phyloP scores from a whole-genome alignment of 768 basidiomycete genomes.

The Kwoniella botswanensis region DNA sequence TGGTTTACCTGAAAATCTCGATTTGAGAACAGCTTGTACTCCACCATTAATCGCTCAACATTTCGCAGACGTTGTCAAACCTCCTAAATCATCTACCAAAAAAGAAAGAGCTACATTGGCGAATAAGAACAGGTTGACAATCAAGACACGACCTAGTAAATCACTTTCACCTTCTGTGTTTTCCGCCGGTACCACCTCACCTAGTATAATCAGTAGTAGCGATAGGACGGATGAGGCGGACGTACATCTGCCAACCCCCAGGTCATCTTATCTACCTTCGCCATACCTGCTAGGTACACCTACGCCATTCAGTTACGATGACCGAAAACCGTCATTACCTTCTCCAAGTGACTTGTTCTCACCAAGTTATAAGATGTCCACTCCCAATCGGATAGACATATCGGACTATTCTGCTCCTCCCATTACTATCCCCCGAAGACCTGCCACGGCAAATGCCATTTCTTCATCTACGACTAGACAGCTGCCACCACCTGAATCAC shows the following conservation, averaged over 20 bases:
- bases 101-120: background rate
- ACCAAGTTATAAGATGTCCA: background rate
- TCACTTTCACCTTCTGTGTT: slow-evolving; percentile 7
- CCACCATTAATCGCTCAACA: slow-evolving; percentile 8
- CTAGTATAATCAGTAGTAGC: background rate
- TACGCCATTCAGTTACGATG: background rate
- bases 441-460: background rate
- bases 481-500: slow-evolving; percentile 5
- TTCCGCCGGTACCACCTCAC: background rate
- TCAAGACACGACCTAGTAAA: slow-evolving; percentile 3
- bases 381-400: background rate
- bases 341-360: slow-evolving; percentile 5
- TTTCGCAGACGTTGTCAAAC: slow-evolving; percentile 9
- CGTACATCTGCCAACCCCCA: slow-evolving; percentile 14
- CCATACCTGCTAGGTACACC: background rate
- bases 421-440: background rate
- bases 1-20: slow-evolving; percentile 16
- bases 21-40: slow-evolving; percentile 10
- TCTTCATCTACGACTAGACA: background rate
- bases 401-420: background rate
- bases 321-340: slow-evolving; percentile 2
- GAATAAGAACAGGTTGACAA: slow-evolving; percentile 3
- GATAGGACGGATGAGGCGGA: background rate
- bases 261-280: slow-evolving; percentile 2
- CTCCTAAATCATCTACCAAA: slow-evolving; percentile 4